A percentile compares a stretch with the other conserved stretches of the same genome.
Conservation (phyloP, 306 rosid genomes). For the Trifolium subterraneum region DNA sequence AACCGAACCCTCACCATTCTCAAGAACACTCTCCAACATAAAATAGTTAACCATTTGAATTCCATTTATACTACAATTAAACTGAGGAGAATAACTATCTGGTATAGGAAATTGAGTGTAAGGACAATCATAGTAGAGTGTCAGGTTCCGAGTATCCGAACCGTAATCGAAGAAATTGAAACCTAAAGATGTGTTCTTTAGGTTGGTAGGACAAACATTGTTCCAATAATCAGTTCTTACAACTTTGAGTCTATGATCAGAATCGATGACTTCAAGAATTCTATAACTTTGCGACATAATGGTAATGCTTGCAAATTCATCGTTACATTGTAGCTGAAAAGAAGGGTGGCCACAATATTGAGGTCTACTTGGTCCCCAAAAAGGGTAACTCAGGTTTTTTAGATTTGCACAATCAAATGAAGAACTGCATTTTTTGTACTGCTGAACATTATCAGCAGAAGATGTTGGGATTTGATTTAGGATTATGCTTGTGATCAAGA, state of each 20-base stretch:
- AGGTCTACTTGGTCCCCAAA: slow-evolving; percentile 56
- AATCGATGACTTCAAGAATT: slow-evolving; percentile 41
- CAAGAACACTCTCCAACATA: neutral
- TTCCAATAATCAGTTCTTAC: slow-evolving; percentile 55
- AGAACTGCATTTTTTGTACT: slow-evolving; percentile 42
- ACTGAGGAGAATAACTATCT: slow-evolving; percentile 11
- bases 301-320: slow-evolving; percentile 32
- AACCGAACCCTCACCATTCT: neutral
- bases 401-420: slow-evolving; percentile 43
- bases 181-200: slow-evolving; percentile 39
- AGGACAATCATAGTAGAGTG: slow-evolving; percentile 54
- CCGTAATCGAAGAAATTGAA: slow-evolving; percentile 30
- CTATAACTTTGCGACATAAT: slow-evolving; percentile 33
- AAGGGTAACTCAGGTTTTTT: slow-evolving; percentile 50
- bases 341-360: slow-evolving; percentile 60
- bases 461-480: slow-evolving; percentile 37
- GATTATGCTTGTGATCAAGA: slow-evolving; percentile 38
- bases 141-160: slow-evolving; percentile 33
- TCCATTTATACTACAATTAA: slow-evolving; percentile 45
- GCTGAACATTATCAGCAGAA: slow-evolving; percentile 25
- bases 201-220: slow-evolving; percentile 40
- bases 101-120: neutral
- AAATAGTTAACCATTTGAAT: slow-evolving; percentile 37
- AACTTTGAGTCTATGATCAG: slow-evolving; percentile 37
- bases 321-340: slow-evolving; percentile 51